Conservation (phyloP, 129 eudicot genomes). For the Logfia minima region DNA sequence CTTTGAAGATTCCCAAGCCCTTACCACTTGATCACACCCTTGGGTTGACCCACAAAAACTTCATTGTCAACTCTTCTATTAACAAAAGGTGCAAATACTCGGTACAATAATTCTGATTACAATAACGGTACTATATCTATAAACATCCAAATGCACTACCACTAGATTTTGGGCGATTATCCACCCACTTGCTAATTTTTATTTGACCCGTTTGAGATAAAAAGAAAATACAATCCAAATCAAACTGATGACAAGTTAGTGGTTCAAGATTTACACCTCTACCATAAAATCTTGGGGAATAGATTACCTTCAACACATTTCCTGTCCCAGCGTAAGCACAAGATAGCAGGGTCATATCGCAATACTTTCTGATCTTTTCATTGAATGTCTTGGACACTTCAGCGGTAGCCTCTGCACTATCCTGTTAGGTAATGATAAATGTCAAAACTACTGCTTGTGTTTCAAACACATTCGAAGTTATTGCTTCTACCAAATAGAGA, state of each 20-base stretch:
- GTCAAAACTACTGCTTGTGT: background rate
- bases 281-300: background rate
- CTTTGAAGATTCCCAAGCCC: too few species aligned
- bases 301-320: slow-evolving; percentile 81
- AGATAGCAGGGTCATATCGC: slow-evolving; percentile 90
- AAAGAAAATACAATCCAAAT: background rate
- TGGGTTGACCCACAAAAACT: too few species aligned
- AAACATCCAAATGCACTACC: too few species aligned
- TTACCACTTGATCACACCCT: too few species aligned
- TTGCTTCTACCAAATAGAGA: background rate
- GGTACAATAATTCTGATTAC: too few species aligned
- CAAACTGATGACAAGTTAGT: background rate
- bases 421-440: slow-evolving; percentile 46
- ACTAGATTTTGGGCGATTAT: background rate
- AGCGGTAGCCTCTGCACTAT: slow-evolving; percentile 96
- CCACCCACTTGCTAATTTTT: background rate
- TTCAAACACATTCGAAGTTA: background rate
- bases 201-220: background rate
- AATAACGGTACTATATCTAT: too few species aligned
- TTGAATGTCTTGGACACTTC: slow-evolving; percentile 93
- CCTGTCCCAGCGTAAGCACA: slow-evolving; percentile 99
- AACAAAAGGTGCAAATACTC: too few species aligned
- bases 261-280: background rate
- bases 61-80: too few species aligned
- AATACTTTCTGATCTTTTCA: slow-evolving; percentile 84